Conservation (phyloP, 805 yeast species). For the Saccharomycopsis selenospora region DNA sequence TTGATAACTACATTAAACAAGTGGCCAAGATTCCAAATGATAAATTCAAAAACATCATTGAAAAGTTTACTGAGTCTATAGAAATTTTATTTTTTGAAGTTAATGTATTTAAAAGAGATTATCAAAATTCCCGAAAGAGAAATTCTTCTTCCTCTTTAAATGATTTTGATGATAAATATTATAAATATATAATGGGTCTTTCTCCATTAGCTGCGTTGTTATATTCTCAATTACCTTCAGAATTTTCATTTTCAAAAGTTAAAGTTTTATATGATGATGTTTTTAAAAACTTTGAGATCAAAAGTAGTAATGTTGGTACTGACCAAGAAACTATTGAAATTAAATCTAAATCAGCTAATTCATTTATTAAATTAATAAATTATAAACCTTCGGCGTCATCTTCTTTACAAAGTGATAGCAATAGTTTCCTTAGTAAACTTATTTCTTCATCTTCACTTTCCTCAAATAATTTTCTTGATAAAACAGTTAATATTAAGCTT, state of each 20-base stretch:
- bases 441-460: constrained; percentile 3
- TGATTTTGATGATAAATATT: background rate
- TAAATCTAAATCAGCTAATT: constrained; percentile 25
- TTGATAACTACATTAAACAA: constrained; percentile 18
- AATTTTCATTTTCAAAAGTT: constrained; percentile 6
- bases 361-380: constrained; percentile 24
- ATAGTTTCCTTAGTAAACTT: constrained; percentile 26
- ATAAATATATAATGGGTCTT: background rate
- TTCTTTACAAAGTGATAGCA: constrained; percentile 25
- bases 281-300: constrained; percentile 13
- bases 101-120: constrained; percentile 26
- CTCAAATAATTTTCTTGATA: constrained; percentile 27
- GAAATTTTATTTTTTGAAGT: constrained; percentile 18
- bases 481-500: constrained; percentile 27
- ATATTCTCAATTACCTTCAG: background rate
- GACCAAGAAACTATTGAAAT: constrained; percentile 9
- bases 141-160: constrained; percentile 13
- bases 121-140: constrained; percentile 31
- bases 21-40: constrained; percentile 21
- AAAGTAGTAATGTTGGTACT: constrained; percentile 25
- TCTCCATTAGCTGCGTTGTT: constrained; percentile 15
- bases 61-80: constrained; percentile 8
- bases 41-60: constrained; percentile 13
- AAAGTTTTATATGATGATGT: background rate
- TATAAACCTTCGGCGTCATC: constrained; percentile 23